These are phyloP conservation scores for Trichophyton rubrum DNA, from an alignment of 2,329 filamentous ascomycete species.

Conservation along the genomic window DNA sequence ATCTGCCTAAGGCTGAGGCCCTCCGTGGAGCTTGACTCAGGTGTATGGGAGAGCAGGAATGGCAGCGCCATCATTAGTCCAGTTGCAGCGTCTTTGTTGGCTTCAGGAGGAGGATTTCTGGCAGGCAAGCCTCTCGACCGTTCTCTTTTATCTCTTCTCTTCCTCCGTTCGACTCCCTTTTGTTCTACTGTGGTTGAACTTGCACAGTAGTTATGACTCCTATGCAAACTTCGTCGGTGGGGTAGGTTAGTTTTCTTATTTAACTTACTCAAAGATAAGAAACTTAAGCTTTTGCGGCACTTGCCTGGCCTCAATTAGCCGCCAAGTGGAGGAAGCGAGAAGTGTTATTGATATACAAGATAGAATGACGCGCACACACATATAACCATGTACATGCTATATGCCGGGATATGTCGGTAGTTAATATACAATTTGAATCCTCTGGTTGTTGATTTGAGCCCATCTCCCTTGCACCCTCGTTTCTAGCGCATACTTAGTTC, in stretches of 20 bases:
- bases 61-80: slow-evolving; percentile 27
- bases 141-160: background rate
- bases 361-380: no score
- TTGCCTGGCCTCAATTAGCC: background rate
- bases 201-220: background rate
- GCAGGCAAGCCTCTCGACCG: background rate
- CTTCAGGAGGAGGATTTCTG: background rate
- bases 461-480: no score
- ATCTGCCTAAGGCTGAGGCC: slow-evolving; percentile 43
- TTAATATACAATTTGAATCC: no score
- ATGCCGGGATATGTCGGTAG: background rate
- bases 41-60: slow-evolving; percentile 26
- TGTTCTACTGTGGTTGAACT: background rate
- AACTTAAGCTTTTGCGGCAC: background rate
- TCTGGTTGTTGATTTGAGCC: no score
- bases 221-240: background rate
- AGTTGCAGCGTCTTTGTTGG: background rate
- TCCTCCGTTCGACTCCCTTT: background rate
- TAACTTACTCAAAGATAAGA: background rate
- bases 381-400: background rate
- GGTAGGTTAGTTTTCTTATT: background rate
- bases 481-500: no score
- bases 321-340: background rate
- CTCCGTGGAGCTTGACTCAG: slow-evolving; percentile 22
- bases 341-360: background rate